Conservation (phyloP, 2,329 filamentous ascomycete species). For the Cladophialophora bantiana region DNA sequence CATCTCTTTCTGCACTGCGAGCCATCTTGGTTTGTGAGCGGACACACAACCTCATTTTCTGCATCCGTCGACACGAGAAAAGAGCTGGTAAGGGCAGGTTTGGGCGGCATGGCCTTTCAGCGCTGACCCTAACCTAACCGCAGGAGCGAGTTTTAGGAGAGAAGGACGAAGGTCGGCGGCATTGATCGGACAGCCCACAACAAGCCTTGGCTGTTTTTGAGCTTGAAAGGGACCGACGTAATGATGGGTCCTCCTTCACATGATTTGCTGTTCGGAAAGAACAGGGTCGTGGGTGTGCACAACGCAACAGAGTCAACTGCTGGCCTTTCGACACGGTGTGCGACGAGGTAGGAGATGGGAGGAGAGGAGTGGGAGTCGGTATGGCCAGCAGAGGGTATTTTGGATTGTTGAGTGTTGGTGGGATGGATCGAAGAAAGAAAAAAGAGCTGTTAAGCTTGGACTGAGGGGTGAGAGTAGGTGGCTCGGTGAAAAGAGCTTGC, state of each 20-base stretch:
- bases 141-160: slow-evolving; percentile 33
- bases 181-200: slow-evolving; percentile 38
- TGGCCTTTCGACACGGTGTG: slow-evolving; percentile 3
- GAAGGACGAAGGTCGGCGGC: slow-evolving; percentile 36
- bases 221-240: slow-evolving; percentile 34
- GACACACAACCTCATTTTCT: slow-evolving; percentile 96
- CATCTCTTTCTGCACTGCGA: slow-evolving; percentile 97
- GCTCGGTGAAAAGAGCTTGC: slow-evolving; percentile 14
- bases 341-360: background rate
- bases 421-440: slow-evolving; percentile 25
- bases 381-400: slow-evolving; percentile 12
- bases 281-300: slow-evolving; percentile 13
- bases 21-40: slow-evolving; percentile 92
- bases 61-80: slow-evolving; percentile 85
- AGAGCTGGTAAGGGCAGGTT: slow-evolving; percentile 83
- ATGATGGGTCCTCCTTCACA: slow-evolving; percentile 34
- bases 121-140: slow-evolving; percentile 32
- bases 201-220: slow-evolving; percentile 36
- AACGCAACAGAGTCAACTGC: slow-evolving; percentile 22
- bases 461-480: slow-evolving; percentile 5
- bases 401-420: slow-evolving; percentile 22
- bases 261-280: slow-evolving; percentile 27
- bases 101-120: slow-evolving; percentile 77
- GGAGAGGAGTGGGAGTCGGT: slow-evolving; percentile 6
- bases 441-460: slow-evolving; percentile 20